These are phyloP conservation scores for Arthrobotrys entomopaga DNA, from an alignment of 2,329 filamentous ascomycete species.

Conservation along the genomic window DNA sequence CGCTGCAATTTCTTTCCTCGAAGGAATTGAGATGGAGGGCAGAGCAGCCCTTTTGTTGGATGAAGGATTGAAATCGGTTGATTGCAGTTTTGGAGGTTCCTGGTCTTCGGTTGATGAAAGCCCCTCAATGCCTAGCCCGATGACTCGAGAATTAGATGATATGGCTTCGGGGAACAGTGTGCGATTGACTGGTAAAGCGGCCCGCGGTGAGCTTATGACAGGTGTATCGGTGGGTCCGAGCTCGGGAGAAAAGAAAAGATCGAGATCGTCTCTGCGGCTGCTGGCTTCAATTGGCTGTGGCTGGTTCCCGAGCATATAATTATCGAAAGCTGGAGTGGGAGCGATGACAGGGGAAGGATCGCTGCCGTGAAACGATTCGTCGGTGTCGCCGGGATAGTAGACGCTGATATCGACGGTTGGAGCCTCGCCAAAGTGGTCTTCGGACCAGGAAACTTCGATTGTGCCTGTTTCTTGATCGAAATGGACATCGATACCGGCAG, in stretches of 20 bases:
- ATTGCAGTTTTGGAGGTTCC: slow-evolving; percentile 1
- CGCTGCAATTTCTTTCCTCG: background rate
- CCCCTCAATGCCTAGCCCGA: slow-evolving; percentile 48
- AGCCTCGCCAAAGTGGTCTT: slow-evolving; percentile 49
- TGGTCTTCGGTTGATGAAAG: slow-evolving; percentile 3
- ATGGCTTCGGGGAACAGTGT: slow-evolving; percentile 38
- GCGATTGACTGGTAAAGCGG: slow-evolving; percentile 32
- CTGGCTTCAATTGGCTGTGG: slow-evolving; percentile 44
- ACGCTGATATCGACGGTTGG: slow-evolving; percentile 54
- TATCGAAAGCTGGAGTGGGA: slow-evolving; percentile 31
- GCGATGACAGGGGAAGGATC: slow-evolving; percentile 34
- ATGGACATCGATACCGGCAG: slow-evolving; percentile 49
- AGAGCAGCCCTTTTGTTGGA: slow-evolving; percentile 31
- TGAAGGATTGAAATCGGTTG: slow-evolving; percentile 28
- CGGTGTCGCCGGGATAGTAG: slow-evolving; percentile 49
- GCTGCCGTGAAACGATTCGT: slow-evolving; percentile 33
- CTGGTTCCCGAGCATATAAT: slow-evolving; percentile 29
- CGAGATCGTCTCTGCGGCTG: slow-evolving; percentile 41
- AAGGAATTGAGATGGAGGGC: slow-evolving; percentile 34
- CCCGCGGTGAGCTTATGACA: background rate
- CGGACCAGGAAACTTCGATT: slow-evolving; percentile 54
- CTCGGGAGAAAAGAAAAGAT: slow-evolving; percentile 53
- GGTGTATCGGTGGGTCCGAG: slow-evolving; percentile 33
- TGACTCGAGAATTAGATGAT: slow-evolving; percentile 7
- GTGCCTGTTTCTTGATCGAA: slow-evolving; percentile 54